Evolutionary conservation across 805 yeast species (phyloP), one percentile per base, ranked within the genome.

Genomic region (Candida glaebosa): DNA sequence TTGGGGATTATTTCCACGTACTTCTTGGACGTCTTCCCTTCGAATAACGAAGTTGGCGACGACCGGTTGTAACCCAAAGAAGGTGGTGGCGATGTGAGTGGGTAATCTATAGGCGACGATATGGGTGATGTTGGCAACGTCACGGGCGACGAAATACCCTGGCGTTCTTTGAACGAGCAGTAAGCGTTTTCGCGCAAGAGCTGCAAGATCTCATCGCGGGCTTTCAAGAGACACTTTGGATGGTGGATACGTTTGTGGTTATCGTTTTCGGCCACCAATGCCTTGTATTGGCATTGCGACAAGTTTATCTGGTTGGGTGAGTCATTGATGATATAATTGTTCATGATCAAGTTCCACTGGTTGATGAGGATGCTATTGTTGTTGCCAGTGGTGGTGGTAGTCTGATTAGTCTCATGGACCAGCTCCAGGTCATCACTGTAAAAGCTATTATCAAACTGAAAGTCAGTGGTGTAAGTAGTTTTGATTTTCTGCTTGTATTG

Each of bases 271-370:
- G 40, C 46, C 31, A 57, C 34, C 30, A 66, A 52, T 14, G 54
- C 56, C 8, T 61, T 52, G 46, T 57, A 61, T 3, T 74, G 60
- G 8, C 65, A 61, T 45, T 63, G 56, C 0, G 79, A 72, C 15
- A 78, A 48, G 53, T 78, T 78, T 47, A 78, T 66, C 52, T 78
- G 80, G 24, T 60, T 61, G 1, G 71, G 68, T 1, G 81, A 60
- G 39, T 73, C 66, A 15, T 58, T 57, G 9, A 50, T 45, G 31
- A 78, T 66, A 51, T 69, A 77, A 9, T 51, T 57, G 18, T 51
- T 42, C 18, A 78, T 58, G 32, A 78, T 69, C 38, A 49, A 47
- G 18, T 56, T 49, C 66, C 75, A 73, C 43, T 69, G 75, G 18
- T 20, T 22, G 19, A 2, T 39, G 20, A 46, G 34, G n/a, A 36